A percentile compares a stretch with the other conserved stretches of the same genome.
phyloP scores from a whole-genome alignment of 2,329 filamentous ascomycete genomes.

The Colletotrichum phormii region DNA sequence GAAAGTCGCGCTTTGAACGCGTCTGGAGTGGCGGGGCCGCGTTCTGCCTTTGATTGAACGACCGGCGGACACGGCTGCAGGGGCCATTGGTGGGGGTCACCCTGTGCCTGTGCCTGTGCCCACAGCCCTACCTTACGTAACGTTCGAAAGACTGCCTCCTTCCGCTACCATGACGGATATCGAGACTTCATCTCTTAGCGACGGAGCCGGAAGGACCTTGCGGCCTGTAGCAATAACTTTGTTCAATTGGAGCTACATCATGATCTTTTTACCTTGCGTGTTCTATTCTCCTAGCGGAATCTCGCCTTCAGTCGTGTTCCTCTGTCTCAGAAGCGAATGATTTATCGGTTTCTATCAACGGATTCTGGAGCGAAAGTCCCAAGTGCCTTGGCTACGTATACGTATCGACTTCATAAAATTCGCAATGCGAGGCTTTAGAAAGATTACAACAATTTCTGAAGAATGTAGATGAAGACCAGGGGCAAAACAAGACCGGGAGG shows the following conservation, averaged over 20 bases:
- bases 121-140: neutral
- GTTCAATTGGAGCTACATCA: neutral
- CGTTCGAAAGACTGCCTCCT: neutral
- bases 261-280: neutral
- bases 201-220: neutral
- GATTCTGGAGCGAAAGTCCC: neutral
- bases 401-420: too few species aligned
- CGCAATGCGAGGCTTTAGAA: neutral
- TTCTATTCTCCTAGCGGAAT: neutral
- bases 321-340: neutral
- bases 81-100: neutral
- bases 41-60: constrained; percentile 8
- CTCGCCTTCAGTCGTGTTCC: neutral
- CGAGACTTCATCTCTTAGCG: neutral
- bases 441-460: accelerated
- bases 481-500: neutral
- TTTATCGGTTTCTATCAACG: neutral
- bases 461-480: neutral
- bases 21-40: neutral
- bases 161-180: neutral
- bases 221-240: neutral
- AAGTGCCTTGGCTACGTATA: neutral
- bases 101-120: neutral
- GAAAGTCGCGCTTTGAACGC: constrained; percentile 9
- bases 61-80: neutral